These are phyloP conservation scores for Suhomyces vadensis DNA, from an alignment of 805 yeast genomes.

Conservation along the genomic window DNA sequence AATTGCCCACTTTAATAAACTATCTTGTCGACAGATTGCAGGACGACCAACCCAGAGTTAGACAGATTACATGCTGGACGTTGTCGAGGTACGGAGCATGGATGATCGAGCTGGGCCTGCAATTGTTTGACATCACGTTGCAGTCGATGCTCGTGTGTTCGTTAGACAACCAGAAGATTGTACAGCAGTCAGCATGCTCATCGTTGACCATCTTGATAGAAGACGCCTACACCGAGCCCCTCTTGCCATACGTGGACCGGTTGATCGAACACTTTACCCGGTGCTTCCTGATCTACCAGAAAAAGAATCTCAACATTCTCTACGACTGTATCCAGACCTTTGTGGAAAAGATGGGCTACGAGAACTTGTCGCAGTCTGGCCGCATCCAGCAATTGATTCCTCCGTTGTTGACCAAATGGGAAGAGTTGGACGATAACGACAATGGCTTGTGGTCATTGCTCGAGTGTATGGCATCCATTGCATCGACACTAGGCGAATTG, in stretches of 20 bases:
- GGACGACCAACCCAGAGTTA: conserved; percentile 78
- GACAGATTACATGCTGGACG: conserved; percentile 97
- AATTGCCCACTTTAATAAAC: conserved; percentile 80
- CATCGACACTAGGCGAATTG: conserved; percentile 78
- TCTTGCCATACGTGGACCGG: conserved; percentile 64
- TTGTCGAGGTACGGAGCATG: conserved; percentile 80
- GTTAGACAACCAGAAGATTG: conserved; percentile 82
- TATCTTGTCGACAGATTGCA: conserved; percentile 76
- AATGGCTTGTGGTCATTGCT: conserved; percentile 86
- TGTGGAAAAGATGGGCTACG: conserved; percentile 70
- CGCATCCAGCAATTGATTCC: conserved; percentile 69
- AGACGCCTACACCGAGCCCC: conserved; percentile 60
- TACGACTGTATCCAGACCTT: conserved; percentile 92
- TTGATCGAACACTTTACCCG: conserved; percentile 67
- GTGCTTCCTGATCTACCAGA: conserved; percentile 78
- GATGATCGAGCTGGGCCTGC: conserved; percentile 72
- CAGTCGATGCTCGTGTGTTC: conserved; percentile 74
- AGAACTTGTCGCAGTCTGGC: conserved; percentile 53
- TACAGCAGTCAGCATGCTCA: conserved; percentile 93
- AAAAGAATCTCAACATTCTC: conserved; percentile 74
- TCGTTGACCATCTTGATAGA: conserved; percentile 85
- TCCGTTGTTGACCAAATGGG: conserved; percentile 84
- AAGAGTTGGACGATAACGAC: conserved; percentile 69
- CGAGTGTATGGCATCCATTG: conserved; percentile 90
- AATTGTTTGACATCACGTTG: conserved; percentile 73